These are phyloP conservation scores for Phytophthora pseudosyringae DNA, from an alignment of 352 stramenopile species.

Conservation along the genomic window DNA sequence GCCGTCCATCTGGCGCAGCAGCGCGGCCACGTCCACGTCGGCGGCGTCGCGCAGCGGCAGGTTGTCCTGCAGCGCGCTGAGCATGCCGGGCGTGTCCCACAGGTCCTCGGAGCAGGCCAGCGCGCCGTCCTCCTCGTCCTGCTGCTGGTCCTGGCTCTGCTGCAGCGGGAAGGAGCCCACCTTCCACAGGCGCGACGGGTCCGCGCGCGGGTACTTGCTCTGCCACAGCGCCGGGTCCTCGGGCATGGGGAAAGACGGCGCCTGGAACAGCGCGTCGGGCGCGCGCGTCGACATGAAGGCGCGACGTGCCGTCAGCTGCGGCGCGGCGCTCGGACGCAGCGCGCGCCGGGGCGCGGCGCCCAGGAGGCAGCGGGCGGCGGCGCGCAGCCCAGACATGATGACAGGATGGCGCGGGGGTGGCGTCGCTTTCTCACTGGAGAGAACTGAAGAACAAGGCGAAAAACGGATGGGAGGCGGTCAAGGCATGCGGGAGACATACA, in stretches of 20 bases:
- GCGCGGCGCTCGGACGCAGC: conserved; percentile 11
- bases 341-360: conserved; percentile 3
- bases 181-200: conserved; percentile 76
- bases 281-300: conserved; percentile 76
- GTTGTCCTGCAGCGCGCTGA: conserved; percentile 68
- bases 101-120: conserved; percentile 61
- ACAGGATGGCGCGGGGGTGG: background rate
- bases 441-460: background rate
- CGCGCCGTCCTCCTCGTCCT: conserved; percentile 32
- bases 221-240: conserved; percentile 65
- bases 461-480: conserved; percentile 36
- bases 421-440: conserved; percentile 23
- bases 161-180: conserved; percentile 76
- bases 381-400: conserved; percentile 34
- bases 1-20: conserved; percentile 75
- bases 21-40: conserved; percentile 46
- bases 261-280: conserved; percentile 66
- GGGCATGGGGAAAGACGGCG: conserved; percentile 66
- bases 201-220: conserved; percentile 64
- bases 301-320: conserved; percentile 33
- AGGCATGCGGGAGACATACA: background rate
- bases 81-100: conserved; percentile 85
- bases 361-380: conserved; percentile 29
- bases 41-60: conserved; percentile 61
- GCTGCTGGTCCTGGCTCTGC: conserved; percentile 30